Conservation (phyloP, 257 asterid genomes). For the Salvia miltiorrhiza region DNA sequence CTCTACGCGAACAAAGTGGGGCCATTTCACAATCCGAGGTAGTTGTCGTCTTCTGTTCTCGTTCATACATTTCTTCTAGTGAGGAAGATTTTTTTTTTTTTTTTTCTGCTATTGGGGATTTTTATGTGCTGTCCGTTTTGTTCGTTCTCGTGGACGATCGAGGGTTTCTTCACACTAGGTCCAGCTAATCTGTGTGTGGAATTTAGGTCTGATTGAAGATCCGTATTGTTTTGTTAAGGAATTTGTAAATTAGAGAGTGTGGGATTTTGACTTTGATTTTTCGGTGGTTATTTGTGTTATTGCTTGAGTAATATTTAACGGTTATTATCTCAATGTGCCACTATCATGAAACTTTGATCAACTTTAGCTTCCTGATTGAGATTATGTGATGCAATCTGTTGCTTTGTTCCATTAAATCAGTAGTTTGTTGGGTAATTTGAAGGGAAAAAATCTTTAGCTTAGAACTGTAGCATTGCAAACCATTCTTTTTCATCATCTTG, state of each 20-base stretch:
- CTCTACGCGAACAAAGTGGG: conserved; percentile 89
- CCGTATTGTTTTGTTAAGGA: too few relatives aligned
- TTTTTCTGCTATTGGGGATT: too few relatives aligned
- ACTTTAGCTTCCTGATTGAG: not conserved
- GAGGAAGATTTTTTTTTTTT: not conserved
- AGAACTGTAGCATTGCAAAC: not conserved
- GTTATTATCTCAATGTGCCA: not conserved
- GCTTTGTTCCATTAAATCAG: not conserved
- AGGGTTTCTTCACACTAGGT: not conserved
- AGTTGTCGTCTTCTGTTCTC: not conserved
- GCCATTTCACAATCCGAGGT: conserved; percentile 81
- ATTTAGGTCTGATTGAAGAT: not conserved
- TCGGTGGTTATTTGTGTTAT: too few relatives aligned
- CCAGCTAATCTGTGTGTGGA: not conserved
- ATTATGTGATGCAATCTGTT: not conserved
- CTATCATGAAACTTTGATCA: not conserved
- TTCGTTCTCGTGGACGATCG: not conserved
- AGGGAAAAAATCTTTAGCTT: not conserved
- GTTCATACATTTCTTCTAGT: not conserved
- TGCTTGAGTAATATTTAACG: not conserved
- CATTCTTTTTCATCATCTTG: not conserved
- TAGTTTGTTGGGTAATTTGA: not conserved
- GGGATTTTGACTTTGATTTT: too few relatives aligned
- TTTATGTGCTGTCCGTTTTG: not conserved
- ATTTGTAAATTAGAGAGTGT: too few relatives aligned